Base-by-base conservation (phyloP, 768 basidiomycete species). In the Holtermanniella nyarrowii region DNA sequence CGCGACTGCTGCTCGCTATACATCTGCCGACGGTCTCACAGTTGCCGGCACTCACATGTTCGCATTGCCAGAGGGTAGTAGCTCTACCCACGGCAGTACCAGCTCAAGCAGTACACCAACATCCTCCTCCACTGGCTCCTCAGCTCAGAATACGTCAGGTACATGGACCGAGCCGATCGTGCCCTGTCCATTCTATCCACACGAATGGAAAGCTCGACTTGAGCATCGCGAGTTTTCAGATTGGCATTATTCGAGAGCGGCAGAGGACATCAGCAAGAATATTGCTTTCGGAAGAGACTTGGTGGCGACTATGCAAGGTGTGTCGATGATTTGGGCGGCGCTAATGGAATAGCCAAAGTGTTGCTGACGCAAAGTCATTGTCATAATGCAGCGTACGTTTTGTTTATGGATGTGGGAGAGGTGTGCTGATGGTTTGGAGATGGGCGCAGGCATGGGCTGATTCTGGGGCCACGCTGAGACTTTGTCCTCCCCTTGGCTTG, bases 31-130 rank as follows among this genome's bases (percentile, higher is more conserved):
- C 3, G 41, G 49, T 4, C 50, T 67, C 0, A 53, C 54, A 10
- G 48, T 55, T 2, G 20, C 48, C 18, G 57, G 54, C 10, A 64
- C 58, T 31, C 64, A 62, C 55, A 62, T 62, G 23, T 31, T 53
- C n/a, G 62, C 62, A 13, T 49, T 62, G 5, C 53, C 62, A 16
- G 16, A 37, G 16, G 7, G 7, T 16, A 16, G 7, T 7, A 23
- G 27, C 24, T 58, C 63, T 26, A 52, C 60, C 20, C 55, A 60
- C 10, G 24, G 11, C 14, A 21, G 14, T 16, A 25, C 14, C 42
- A n/a, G n/a, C n/a, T n/a, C n/a, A n/a, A n/a, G n/a, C n/a, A n/a
- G n/a, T n/a, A n/a, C n/a, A n/a, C n/a, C n/a, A n/a, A n/a, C n/a
- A n/a, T n/a, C n/a, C n/a, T n/a, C n/a, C n/a, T n/a, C n/a, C n/a